Evolutionary conservation across 2,329 filamentous ascomycete species (phyloP), one percentile per base, ranked within the genome.

Genomic region (Colletotrichum salicis): DNA sequence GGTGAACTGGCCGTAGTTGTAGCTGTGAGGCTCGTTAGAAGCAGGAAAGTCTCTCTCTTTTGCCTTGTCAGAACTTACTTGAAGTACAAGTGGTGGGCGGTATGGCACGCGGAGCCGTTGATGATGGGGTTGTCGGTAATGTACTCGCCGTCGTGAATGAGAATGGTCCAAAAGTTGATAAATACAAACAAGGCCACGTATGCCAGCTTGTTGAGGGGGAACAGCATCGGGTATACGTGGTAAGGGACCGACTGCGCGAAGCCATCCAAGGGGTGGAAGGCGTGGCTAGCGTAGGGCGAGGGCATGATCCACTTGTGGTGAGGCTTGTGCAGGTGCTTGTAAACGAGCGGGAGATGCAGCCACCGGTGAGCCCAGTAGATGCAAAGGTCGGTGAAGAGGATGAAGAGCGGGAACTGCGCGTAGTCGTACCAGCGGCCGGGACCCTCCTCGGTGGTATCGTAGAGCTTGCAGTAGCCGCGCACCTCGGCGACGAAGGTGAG

Each of bases 221-320:
- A 96, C 77, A 98, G 81, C 84, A 98, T 94, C 4, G 95, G 94
- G 85, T 96, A 98, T 76, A 97, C 77, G 84, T 98, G 96, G 85
- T 98, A 98, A 0, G 96, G 96, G 58, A 97, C 81, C 72, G 93
- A 93, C 85, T 98, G 96, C 12, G 91, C 88, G 84, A 92, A 98
- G 79, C 96, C 96, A 79, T 98, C 96, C 64, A 98, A 81, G 1
- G 96, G 95, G 85, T 98, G 95, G 89, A 98, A 98, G 70, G 96
- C 96, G 80, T 97, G 93, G 76, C 92, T 95, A 54, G 96, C 95
- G 81, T 90, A 98, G 0, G 96, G 96, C 3, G 94, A 97, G 3
- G 96, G 96, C 94, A 98, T 97, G 84, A 98, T 98, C 96, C 96
- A 98, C 86, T 97, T 98, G 91, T 98, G 96, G 84, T 98, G 96